Base-by-base conservation (phyloP, 2,329 filamentous ascomycete species). In the Aspergillus flavus region DNA sequence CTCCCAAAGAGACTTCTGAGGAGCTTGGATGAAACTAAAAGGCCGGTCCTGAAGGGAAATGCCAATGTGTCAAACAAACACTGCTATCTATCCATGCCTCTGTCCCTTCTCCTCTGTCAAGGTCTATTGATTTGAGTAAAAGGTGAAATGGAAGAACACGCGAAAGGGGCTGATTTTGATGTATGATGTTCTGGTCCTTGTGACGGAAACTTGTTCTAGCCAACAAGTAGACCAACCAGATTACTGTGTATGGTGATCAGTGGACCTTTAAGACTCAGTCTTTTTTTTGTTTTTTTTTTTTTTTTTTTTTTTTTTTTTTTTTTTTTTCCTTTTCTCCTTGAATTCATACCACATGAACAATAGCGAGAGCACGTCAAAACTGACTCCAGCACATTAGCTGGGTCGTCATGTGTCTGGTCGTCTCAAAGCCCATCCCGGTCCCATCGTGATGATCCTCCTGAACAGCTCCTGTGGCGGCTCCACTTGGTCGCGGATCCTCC, bases 361-460 rank as follows among this genome's bases (percentile, higher is more conserved):
- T 14, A 19, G 10, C 4, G 30, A 26, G 14, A 55, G 32, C 32
- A 55, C 32, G 52, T 55, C 52, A 55, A 55, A 39, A 39, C 11
- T 21, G 52, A 16, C 52, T 26, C 11, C 52, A 41, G 14, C 52
- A 30, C 11, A 54, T 34, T 54, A 19, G 11, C 32, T 54, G 19
- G 52, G 19, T 21, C n/a, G 32, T 36, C 52, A 54, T 54, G 52
- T 54, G 52, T 30, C n/a, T 34, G 32, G 11, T 6, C 21, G 19
- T 54, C 52, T 30, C 52, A 54, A 36, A 53, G 36, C 14, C 52
- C 30, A 59, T 19, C 39, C 19, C 7, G 7, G 39, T 9, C 39
- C 16, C 39, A 41, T 59, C 34, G 9, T 59, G 34, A 26, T 59
- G 57, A 39, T 59, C 46, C 57, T 59, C 48, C 34, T 59, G 57